phyloP scores from a whole-genome alignment of 2,329 filamentous ascomycete species.

The Zymoseptoria crescenta region DNA sequence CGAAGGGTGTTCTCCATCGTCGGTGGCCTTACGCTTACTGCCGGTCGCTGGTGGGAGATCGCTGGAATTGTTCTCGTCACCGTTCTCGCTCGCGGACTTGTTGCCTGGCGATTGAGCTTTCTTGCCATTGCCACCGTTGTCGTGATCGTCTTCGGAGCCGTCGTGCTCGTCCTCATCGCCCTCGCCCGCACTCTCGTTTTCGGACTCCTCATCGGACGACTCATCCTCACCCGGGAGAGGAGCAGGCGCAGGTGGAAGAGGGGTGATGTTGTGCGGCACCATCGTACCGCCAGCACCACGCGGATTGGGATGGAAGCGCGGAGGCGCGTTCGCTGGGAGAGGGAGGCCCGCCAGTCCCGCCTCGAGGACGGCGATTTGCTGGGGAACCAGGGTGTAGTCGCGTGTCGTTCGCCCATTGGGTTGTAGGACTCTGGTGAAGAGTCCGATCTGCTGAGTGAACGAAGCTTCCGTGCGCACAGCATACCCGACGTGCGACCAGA shows the following conservation, averaged over 20 bases:
- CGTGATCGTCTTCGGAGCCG: neutral
- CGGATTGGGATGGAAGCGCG: neutral
- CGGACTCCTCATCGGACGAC: neutral
- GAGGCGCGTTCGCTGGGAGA: neutral
- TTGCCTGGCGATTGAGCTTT: neutral
- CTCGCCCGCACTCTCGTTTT: neutral
- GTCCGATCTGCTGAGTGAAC: neutral
- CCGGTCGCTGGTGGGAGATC: too few species aligned
- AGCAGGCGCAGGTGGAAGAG: neutral
- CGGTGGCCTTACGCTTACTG: neutral
- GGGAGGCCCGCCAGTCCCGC: neutral
- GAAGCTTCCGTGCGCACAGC: neutral
- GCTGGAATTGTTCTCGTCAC: neutral
- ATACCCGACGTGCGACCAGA: neutral
- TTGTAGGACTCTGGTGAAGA: neutral
- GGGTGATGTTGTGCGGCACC: neutral
- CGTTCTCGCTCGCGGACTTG: neutral
- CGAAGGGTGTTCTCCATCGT: neutral
- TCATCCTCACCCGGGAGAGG: neutral
- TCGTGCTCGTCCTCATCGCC: neutral
- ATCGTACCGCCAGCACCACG: neutral
- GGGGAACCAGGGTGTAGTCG: neutral
- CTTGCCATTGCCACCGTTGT: neutral
- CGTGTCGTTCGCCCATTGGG: neutral
- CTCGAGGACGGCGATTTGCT: neutral